Base-by-base conservation (phyloP, 208 protist genomes). In the Trypanosoma vivax region DNA sequence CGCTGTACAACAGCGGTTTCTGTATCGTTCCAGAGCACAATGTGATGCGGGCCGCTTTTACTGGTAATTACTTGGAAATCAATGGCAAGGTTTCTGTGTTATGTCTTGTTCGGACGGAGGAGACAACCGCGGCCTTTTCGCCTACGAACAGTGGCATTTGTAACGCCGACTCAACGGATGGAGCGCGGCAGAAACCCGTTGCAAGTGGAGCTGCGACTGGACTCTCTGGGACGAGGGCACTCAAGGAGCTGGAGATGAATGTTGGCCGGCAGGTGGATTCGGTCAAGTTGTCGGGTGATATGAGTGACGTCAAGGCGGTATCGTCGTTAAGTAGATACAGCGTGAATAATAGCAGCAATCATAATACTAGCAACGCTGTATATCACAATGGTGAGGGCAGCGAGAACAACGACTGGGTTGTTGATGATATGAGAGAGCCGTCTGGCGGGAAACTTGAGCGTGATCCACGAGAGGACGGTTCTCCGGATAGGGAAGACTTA, bases 21-120 rank as follows among this genome's bases (percentile, higher is more conserved):
- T 78, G 67, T 58, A 38, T 88, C n/a, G 73, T 84, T 29, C 71
- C 76, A 0, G 76, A 84, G 50, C 54, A 72, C 35, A 88, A 84
- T 53, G 50, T 84, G 11, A 61, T 76, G 30, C 62, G 82, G 27
- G 62, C 76, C 4, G 59, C 83, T 23, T 88, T 84, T 65, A 66
- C 73, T 41, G 74, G 76, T 34, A 72, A 84, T 45, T 27, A 28
- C 7, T 48, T 27, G 30, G 81, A 88, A 54, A 66, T 88, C 14
- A 69, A 70, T 51, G 48, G 49, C 2, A 82, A 69, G 35, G 13
- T 64, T 14, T 64, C 21, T 13, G 65, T 69, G 19, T 50, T 53
- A 55, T 76, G 65, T 37, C 71, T 88, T 24, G 61, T 75, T 46
- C 59, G 62, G 16, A 40, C 18, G 41, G 50, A 53, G 16, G 62